A percentile compares a stretch with the other conserved stretches of the same genome.
phyloP scores from a whole-genome alignment of 2,329 filamentous ascomycete species.

The Gliomastix tumulicola region DNA sequence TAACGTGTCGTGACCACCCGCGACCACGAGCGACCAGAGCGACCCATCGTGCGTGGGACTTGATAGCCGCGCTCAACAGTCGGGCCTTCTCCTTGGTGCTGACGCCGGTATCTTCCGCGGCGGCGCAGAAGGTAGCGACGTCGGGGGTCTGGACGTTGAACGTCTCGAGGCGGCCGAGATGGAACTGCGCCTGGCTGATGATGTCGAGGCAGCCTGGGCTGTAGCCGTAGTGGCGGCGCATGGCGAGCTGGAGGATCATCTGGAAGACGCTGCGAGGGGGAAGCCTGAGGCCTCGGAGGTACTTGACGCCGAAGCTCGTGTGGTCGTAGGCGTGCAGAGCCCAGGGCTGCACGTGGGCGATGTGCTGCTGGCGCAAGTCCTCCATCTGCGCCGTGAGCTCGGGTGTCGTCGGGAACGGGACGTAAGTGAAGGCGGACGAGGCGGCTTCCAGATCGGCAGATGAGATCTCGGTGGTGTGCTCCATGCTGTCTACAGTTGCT shows the following conservation, averaged over 20 bases:
- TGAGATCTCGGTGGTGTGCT: neutral
- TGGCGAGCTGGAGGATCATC: constrained; percentile 1
- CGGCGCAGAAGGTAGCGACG: constrained; percentile 2
- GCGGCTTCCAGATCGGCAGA: neutral
- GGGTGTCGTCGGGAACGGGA: neutral
- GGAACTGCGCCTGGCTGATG: constrained; percentile 3
- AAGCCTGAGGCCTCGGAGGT: neutral
- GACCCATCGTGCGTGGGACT: neutral
- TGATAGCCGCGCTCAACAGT: neutral
- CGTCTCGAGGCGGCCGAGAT: constrained; percentile 4
- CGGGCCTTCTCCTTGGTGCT: neutral
- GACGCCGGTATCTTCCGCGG: constrained; percentile 1
- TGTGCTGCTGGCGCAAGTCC: constrained; percentile 1
- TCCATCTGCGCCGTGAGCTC: neutral
- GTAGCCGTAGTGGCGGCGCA: constrained; percentile 1
- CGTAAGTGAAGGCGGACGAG: neutral
- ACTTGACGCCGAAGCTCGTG: neutral
- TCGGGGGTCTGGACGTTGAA: constrained; percentile 3
- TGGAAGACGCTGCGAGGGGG: constrained; percentile 1
- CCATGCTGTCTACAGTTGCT: neutral
- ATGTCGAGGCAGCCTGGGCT: constrained; percentile 3
- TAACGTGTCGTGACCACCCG: too few relatives aligned
- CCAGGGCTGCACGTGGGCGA: neutral
- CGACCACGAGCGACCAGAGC: too few relatives aligned
- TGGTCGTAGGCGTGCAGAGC: neutral